Base-by-base conservation (phyloP, 2,329 filamentous ascomycete genomes). In the Alternaria sp. region DNA sequence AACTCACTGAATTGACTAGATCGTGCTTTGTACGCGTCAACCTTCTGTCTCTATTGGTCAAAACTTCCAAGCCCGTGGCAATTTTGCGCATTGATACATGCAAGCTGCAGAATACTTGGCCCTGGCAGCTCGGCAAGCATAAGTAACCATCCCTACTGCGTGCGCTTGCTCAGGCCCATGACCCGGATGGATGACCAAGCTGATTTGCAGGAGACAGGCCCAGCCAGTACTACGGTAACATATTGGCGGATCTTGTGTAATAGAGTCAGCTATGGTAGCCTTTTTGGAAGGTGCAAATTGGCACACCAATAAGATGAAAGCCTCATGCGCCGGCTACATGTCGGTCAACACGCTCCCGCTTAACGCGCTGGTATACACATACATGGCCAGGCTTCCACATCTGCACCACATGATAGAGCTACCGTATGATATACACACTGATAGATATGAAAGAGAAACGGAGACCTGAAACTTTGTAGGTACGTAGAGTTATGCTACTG, bases 41-140 rank as follows among this genome's bases (percentile, higher is more conserved):
- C 21, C 57, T 66, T 61, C 60, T 64, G 33, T 75, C 66, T 55
- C 59, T 71, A 51, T 58, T 57, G 45, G 73, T 63, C 26, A 75
- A 58, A 43, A 65, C 51, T 37, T 58, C 50, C 58, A 74, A 51
- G 61, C 72, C 67, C 28, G 69, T 58, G 64, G 72, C 71, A 65
- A 73, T 65, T 63, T 68, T 70, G 62, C 64, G 69, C 62, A 73
- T 66, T 65, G 74, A 69, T 63, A 45, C 63, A 61, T 71, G 71
- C 57, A 66, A 55, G 58, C 63, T 65, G 47, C 58, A 68, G 60
- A 73, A 77, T 67, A 61, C 65, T 66, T 72, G 66, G 66, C 70
- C 69, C 60, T 63, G 26, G 58, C 70, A 76, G 60, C 63, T 58
- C 51, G 71, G 63, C 55, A 66, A 56, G 71, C 75, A 76, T 72